Evolutionary conservation across 169 alveolate genomes (phyloP), one percentile per base, ranked within the genome.

Genomic region (Plasmodium relictum): DNA sequence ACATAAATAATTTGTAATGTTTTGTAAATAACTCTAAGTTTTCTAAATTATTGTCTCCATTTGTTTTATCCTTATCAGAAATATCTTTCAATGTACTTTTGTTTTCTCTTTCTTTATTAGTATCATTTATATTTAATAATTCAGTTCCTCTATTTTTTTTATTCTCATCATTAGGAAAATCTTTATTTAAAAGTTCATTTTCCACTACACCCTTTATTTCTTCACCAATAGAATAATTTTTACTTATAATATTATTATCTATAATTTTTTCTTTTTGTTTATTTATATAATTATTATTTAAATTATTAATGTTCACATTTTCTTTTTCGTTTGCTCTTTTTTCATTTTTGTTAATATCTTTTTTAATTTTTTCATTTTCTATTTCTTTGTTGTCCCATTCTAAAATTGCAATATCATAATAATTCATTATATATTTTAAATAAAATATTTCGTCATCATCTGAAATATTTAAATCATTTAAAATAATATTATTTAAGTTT

Each of bases 341-440:
- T 37, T 61, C 3, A 22, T 37, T 58, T 18, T 14, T 50, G 24
- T 62, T 18, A 37, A 8, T 39, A 20, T 66, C 45, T 26, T 39
- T 59, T 24, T 41, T 80, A 9, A 65, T 41, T 22, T 39, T 16
- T 45, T 80, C 73, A 69, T 80, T 80, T 48, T 80, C 54, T n/a
- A 80, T 20, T 16, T 45, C 52, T 6, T 52, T 72, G 16, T 68
- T 42, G 16, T 16, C 83, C 90, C 90, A 80, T 16, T 80, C 42
- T 45, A 80, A 10, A 44, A 59, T 80, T 12, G 39, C 54, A 68
- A 80, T 80, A 52, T 80, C 85, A 45, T 80, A 80, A 62, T 80
- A 80, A 44, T 56, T 42, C 90, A 80, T 80, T 52, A 80, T 80
- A 48, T 22, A 80, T 62, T 80, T 41, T 59, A 80, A 45, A 50